Evolutionary conservation across 2,329 filamentous ascomycete genomes (phyloP).

Genomic region (Calonectria hongkongensis): DNA sequence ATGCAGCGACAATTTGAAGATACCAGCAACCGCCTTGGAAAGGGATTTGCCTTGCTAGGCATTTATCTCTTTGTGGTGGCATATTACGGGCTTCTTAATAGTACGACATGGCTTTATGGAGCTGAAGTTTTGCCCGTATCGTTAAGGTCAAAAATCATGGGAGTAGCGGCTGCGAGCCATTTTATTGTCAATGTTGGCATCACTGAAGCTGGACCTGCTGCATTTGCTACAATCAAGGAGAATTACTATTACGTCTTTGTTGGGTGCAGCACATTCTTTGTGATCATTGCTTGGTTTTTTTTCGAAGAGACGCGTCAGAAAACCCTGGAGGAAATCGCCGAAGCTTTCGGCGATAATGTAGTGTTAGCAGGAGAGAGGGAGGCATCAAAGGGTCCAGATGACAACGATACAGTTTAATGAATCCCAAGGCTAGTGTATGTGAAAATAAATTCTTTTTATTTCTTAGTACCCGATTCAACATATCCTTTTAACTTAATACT

Average conservation of each 20-base stretch:
- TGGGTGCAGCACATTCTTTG: neutral
- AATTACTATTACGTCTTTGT: constrained; percentile 10
- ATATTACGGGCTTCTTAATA: constrained; percentile 13
- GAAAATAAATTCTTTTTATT: too few relatives aligned
- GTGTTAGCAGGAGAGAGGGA: neutral
- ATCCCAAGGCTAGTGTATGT: neutral
- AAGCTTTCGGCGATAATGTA: neutral
- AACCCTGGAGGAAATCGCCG: neutral
- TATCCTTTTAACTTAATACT: too few relatives aligned
- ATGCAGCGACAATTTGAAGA: neutral
- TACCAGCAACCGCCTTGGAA: neutral
- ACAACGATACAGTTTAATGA: neutral
- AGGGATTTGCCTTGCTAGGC: neutral
- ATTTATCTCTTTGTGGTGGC: constrained; percentile 5
- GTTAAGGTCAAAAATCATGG: constrained; percentile 8
- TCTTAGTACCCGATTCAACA: too few relatives aligned
- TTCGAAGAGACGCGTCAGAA: constrained; percentile 6
- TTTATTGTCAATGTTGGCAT: constrained; percentile 3
- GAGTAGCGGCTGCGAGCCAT: neutral
- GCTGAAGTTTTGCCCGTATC: constrained; percentile 8
- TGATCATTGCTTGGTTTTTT: neutral
- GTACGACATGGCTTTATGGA: constrained; percentile 6
- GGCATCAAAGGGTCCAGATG: neutral
- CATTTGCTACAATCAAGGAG: constrained; percentile 8
- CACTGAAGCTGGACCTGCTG: constrained; percentile 6